Evolutionary conservation across 306 rosid genomes (phyloP).

Genomic region (Vigna reflexopilosa): DNA sequence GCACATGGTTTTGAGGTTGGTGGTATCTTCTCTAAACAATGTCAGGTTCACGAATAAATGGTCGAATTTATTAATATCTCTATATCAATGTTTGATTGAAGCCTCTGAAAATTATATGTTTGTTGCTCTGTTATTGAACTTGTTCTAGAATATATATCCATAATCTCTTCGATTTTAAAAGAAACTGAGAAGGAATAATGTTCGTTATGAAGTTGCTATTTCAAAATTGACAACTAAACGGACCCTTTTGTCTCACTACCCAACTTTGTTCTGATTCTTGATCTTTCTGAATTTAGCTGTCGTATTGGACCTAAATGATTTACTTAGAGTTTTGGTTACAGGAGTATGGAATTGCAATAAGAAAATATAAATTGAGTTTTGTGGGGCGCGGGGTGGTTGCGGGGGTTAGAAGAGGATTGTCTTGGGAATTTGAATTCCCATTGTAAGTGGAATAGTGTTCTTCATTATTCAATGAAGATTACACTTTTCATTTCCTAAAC

Average conservation of each 20-base stretch:
- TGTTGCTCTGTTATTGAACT: slow-evolving; percentile 10
- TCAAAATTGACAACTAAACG: slow-evolving; percentile 9
- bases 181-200: neutral
- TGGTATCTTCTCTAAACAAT: neutral
- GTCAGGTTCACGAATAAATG: neutral
- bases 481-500: neutral
- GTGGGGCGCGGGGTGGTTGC: neutral
- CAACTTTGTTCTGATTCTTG: neutral
- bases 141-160: slow-evolving; percentile 7
- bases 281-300: neutral
- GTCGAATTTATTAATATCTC: neutral
- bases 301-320: neutral
- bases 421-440: neutral
- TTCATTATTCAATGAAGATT: neutral
- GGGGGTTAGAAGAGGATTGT: neutral
- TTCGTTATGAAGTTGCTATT: slow-evolving; percentile 11
- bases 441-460: neutral
- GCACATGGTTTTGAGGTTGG: neutral
- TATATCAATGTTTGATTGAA: neutral
- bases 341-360: neutral
- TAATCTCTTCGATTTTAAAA: slow-evolving; percentile 16
- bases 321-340: neutral
- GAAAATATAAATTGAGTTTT: neutral
- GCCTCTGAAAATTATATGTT: slow-evolving; percentile 17
- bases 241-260: slow-evolving; percentile 4